These are phyloP conservation scores for Pleurotus pulmonarius DNA, from an alignment of 768 basidiomycete species.

Conservation along the genomic window DNA sequence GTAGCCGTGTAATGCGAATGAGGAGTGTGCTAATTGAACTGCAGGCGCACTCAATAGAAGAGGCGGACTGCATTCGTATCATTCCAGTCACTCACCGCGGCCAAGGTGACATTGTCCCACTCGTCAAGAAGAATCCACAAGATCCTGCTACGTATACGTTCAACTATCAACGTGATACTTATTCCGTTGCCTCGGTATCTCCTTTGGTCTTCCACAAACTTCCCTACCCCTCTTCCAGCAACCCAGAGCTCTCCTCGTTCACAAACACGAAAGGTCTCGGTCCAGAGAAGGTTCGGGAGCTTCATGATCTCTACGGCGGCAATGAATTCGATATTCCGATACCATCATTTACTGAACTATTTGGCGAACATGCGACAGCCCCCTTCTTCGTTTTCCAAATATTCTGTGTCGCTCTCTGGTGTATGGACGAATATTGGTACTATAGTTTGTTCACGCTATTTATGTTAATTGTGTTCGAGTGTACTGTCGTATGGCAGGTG, in stretches of 20 bases:
- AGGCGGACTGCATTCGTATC: slow-evolving; percentile 80
- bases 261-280: slow-evolving; percentile 54
- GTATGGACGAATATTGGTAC: slow-evolving; percentile 98
- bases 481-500: slow-evolving; percentile 98
- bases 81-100: slow-evolving; percentile 80
- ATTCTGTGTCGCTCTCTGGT: slow-evolving; percentile 97
- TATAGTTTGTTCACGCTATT: slow-evolving; percentile 97
- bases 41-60: slow-evolving; percentile 61
- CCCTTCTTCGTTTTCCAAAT: slow-evolving; percentile 99
- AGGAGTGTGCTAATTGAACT: slow-evolving; percentile 1
- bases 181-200: slow-evolving; percentile 57
- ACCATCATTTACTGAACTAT: slow-evolving; percentile 88
- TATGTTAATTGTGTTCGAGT: slow-evolving; percentile 98
- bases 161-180: slow-evolving; percentile 93
- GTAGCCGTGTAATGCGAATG: neutral
- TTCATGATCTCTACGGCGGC: slow-evolving; percentile 74
- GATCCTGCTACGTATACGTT: slow-evolving; percentile 75
- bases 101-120: slow-evolving; percentile 81
- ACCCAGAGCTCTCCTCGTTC: slow-evolving; percentile 68
- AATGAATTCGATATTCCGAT: slow-evolving; percentile 98
- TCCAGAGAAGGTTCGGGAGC: slow-evolving; percentile 39
- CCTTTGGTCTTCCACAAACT: slow-evolving; percentile 71
- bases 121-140: slow-evolving; percentile 57
- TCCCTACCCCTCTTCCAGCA: slow-evolving; percentile 79
- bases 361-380: slow-evolving; percentile 93